phyloP scores from a whole-genome alignment of 140 eudicot genomes.

The Bidens hawaiensis region DNA sequence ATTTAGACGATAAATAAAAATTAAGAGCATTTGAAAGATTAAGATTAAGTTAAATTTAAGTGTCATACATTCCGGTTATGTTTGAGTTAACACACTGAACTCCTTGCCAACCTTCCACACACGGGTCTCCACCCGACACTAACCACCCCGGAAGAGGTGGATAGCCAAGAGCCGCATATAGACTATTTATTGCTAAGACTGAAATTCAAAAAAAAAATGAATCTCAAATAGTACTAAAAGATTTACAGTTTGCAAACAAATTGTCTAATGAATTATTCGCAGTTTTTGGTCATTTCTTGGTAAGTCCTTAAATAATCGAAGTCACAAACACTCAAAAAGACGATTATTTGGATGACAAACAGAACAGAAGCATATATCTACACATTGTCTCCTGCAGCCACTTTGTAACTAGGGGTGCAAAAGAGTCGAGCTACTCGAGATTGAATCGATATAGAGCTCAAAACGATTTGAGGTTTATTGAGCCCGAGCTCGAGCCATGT shows the following conservation, averaged over 20 bases:
- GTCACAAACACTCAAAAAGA: background rate
- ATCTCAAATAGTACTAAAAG: background rate
- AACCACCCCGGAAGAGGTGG: constrained; percentile 89
- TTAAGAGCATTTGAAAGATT: background rate
- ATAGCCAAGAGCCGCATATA: constrained; percentile 69
- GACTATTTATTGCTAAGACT: constrained; percentile 75
- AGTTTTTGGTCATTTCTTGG: background rate
- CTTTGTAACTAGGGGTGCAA: no score
- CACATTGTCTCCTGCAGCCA: background rate
- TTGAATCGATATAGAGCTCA: no score
- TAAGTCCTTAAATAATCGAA: background rate
- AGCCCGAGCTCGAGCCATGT: no score
- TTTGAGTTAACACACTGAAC: constrained; percentile 82
- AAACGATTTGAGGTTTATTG: no score
- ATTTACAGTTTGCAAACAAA: background rate
- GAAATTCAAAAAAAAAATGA: constrained; percentile 16
- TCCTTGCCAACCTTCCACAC: constrained; percentile 91
- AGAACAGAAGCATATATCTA: background rate
- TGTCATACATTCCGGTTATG: constrained; percentile 78
- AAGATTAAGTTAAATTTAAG: background rate
- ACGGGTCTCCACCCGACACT: constrained; percentile 87
- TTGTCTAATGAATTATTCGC: background rate
- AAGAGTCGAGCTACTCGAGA: no score
- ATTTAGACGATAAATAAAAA: background rate
- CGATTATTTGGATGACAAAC: background rate